A percentile compares a stretch with the other conserved stretches of the same genome.
phyloP scores from a whole-genome alignment of 331 rosid species.

The Quercus tomentella region DNA sequence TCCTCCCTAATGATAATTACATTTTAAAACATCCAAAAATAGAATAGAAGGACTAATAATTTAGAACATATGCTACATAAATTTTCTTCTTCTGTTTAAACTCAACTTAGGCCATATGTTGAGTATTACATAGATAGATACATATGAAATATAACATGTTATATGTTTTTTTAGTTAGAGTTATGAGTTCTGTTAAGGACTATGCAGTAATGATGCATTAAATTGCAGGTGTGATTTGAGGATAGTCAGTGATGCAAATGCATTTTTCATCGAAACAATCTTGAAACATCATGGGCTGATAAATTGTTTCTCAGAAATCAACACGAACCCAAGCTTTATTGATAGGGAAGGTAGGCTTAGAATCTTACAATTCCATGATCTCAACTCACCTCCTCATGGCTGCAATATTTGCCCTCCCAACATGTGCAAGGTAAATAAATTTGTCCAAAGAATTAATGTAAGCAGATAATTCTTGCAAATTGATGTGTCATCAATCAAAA shows the following conservation, averaged over 20 bases:
- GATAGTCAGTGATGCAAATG: conserved; percentile 49
- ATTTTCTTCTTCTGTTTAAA: no score
- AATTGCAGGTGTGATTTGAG: conserved; percentile 38
- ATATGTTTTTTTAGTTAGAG: no score
- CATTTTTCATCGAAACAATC: conserved; percentile 44
- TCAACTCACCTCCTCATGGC: conserved; percentile 36
- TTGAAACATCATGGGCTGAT: conserved; percentile 38
- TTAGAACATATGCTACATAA: no score
- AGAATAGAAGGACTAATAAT: no score
- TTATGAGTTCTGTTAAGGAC: no score
- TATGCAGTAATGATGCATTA: no score
- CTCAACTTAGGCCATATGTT: no score
- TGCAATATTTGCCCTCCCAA: conserved; percentile 54
- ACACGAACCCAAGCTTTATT: conserved; percentile 37
- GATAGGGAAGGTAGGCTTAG: conserved; percentile 35
- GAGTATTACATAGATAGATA: no score
- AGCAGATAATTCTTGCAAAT: not conserved
- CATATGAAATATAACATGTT: no score
- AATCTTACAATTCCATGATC: conserved; percentile 47
- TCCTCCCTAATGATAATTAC: no score
- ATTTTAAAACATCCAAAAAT: no score
- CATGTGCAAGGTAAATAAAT: conserved; percentile 39
- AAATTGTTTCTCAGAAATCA: conserved; percentile 38
- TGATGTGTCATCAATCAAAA: not conserved
- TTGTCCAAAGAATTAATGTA: no score